phyloP scores from a whole-genome alignment of 768 basidiomycete species.

The Leucosporidium creatinivorum region DNA sequence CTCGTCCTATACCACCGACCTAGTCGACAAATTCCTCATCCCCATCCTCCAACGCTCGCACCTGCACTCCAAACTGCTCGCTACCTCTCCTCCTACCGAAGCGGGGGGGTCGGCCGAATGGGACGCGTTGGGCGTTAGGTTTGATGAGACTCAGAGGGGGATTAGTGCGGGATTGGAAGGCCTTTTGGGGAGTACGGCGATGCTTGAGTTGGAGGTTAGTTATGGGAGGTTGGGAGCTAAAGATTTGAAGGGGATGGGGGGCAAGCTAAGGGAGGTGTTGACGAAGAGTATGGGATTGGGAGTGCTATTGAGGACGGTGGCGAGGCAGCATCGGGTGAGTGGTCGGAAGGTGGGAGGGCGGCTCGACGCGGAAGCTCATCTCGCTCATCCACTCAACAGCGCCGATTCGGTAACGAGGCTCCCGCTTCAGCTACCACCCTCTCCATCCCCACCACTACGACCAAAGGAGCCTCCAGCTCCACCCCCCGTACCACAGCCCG shows the following conservation, averaged over 20 bases:
- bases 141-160: conserved; percentile 2
- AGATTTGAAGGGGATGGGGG: conserved; percentile 14
- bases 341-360: too few relatives aligned
- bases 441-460: too few relatives aligned
- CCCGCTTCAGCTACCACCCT: too few relatives aligned
- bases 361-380: too few relatives aligned
- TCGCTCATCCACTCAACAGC: too few relatives aligned
- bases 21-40: conserved; percentile 37
- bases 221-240: conserved; percentile 14
- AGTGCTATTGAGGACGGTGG: not conserved
- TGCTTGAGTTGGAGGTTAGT: conserved; percentile 27
- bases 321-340: too few relatives aligned
- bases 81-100: conserved; percentile 1
- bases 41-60: conserved; percentile 32
- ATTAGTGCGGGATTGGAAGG: conserved; percentile 18
- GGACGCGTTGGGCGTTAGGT: not conserved
- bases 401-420: too few relatives aligned
- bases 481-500: too few relatives aligned
- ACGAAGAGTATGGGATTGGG: conserved; percentile 14
- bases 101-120: not conserved
- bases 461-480: too few relatives aligned
- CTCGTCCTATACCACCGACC: conserved; percentile 40
- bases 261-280: conserved; percentile 17
- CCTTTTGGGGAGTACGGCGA: not conserved
- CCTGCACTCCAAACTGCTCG: conserved; percentile 20